Base-by-base conservation (phyloP, 129 eudicot genomes). In the Chrysanthemum seticuspe region DNA sequence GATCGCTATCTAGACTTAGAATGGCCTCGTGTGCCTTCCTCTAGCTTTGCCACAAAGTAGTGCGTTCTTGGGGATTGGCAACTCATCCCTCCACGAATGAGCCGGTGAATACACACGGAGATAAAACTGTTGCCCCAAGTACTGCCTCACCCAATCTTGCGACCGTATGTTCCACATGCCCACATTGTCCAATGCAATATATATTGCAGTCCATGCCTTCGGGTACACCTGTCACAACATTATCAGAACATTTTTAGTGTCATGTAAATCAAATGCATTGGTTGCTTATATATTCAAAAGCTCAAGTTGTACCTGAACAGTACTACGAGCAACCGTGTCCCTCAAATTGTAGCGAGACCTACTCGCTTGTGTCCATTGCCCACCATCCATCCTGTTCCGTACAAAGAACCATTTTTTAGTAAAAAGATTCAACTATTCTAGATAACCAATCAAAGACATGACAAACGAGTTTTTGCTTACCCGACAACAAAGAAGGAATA, bases 401-500 rank as follows among this genome's bases (percentile, higher is more conserved):
- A 40, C 10, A 7, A 6, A 40, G 47, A 40, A 1, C 47, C 47
- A 40, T 1, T 8, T 40, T 7, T 40, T 40, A 40, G 47, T 40
- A 40, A 40, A 40, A 8, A 8, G 10, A 40, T 40, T 40, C 47
- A 40, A 40, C 47, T 40, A 40, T 7, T 40, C 47, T 40, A 40
- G 47, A 7, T 40, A 40, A 40, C 2, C 1, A 40, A 36, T 36
- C 45, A 36, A 8, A 40, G 47, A 40, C 47, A 40, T 40, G 47
- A 40, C 0, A 40, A 40, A 40, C 47, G 7, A 40, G 10, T 2
- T 40, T 40, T 40, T 8, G 47, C 47, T 7, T 40, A 40, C 47
- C 99, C 99, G n/a, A 91, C 96, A 59, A 95, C 99, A 55, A 91
- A 95, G 91, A 95, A 95, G 9, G 99, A 85, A 81, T 88, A 85